Evolutionary conservation across 2,329 filamentous ascomycete species (phyloP).

Genomic region (Alternaria viburni): DNA sequence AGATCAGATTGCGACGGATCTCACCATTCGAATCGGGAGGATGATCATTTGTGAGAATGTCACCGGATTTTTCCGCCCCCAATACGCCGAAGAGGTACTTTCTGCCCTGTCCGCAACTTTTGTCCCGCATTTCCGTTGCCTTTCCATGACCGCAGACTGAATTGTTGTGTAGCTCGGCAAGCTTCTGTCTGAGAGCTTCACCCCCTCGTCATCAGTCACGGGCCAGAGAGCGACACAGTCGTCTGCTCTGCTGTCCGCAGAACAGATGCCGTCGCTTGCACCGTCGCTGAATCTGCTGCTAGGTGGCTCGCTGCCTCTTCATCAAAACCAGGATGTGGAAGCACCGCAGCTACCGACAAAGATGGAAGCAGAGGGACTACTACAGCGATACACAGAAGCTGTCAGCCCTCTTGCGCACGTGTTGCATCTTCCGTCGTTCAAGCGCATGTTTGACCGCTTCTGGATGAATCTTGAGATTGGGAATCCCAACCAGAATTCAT

Average conservation of each 20-base stretch:
- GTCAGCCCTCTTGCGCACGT: conserved; percentile 49
- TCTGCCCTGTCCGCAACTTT: conserved; percentile 21
- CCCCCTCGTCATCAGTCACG: conserved; percentile 40
- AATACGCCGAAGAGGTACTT: conserved; percentile 50
- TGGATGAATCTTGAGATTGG: conserved; percentile 48
- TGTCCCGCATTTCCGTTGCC: conserved; percentile 5
- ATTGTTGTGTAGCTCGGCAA: conserved; percentile 44
- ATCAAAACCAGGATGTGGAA: conserved; percentile 39
- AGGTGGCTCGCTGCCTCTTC: conserved; percentile 37
- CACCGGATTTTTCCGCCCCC: conserved; percentile 47
- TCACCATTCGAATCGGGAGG: conserved; percentile 47
- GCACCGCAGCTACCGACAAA: conserved; percentile 42
- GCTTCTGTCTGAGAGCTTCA: conserved; percentile 44
- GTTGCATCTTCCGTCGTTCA: conserved; percentile 46
- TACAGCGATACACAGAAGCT: conserved; percentile 44
- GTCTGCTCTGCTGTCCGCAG: conserved; percentile 43
- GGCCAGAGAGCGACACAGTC: conserved; percentile 47
- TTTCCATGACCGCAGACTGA: conserved; percentile 29
- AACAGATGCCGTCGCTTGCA: conserved; percentile 47
- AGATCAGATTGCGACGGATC: conserved; percentile 47
- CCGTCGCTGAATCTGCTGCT: conserved; percentile 45
- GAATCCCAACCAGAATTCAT: conserved; percentile 44
- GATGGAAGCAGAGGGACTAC: conserved; percentile 44
- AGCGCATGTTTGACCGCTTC: conserved; percentile 46
- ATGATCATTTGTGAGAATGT: conserved; percentile 51